These are phyloP conservation scores for Penicillium odoratum DNA, from an alignment of 495 filamentous ascomycete species.

Conservation along the genomic window DNA sequence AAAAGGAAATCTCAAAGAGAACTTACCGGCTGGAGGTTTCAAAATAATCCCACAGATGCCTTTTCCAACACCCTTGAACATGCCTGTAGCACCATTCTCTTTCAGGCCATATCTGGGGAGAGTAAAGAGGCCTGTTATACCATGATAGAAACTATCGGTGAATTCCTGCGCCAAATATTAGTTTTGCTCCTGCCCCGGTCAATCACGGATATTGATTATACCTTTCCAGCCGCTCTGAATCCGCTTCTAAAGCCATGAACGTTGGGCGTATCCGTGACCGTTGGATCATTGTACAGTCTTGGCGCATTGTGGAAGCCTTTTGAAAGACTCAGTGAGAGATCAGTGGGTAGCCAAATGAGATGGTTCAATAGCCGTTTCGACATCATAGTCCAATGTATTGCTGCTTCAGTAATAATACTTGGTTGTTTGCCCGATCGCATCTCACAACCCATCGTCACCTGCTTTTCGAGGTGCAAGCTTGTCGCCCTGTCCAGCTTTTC, in stretches of 20 bases:
- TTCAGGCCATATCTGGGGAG: constrained; percentile 68
- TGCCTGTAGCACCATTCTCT: constrained; percentile 65
- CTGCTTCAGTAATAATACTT: constrained; percentile 31
- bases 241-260: constrained; percentile 73
- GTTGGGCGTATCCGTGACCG: constrained; percentile 64
- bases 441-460: constrained; percentile 15
- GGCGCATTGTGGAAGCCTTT: constrained; percentile 87
- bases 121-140: constrained; percentile 70
- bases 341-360: constrained; percentile 74
- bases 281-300: constrained; percentile 74
- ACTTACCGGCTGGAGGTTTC: constrained; percentile 69
- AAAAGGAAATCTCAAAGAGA: not conserved
- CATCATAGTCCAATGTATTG: constrained; percentile 27
- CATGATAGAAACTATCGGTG: constrained; percentile 66
- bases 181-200: constrained; percentile 9
- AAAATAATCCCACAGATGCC: constrained; percentile 70
- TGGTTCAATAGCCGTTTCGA: constrained; percentile 65
- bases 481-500: constrained; percentile 12
- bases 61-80: constrained; percentile 74
- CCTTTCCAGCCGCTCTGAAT: constrained; percentile 62
- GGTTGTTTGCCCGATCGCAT: constrained; percentile 2
- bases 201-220: constrained; percentile 25
- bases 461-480: constrained; percentile 13
- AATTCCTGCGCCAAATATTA: constrained; percentile 56
- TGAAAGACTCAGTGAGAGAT: constrained; percentile 73